These are phyloP conservation scores for Heterobasidion occidentale DNA, from an alignment of 1,284 basidiomycete species.

Conservation along the genomic window DNA sequence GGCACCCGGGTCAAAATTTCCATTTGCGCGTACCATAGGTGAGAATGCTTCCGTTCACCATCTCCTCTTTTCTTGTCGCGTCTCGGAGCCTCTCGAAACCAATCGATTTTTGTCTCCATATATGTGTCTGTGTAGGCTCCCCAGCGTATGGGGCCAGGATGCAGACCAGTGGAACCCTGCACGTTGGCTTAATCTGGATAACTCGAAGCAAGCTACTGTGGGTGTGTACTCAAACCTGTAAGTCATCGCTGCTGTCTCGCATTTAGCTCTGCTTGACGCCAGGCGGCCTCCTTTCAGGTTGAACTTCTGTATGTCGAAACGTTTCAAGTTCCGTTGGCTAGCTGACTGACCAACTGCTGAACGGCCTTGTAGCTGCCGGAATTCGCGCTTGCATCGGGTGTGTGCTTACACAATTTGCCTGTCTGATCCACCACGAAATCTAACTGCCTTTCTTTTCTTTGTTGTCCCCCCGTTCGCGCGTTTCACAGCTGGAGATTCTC, in stretches of 20 bases:
- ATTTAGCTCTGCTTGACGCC: not conserved
- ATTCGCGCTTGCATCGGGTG: slow-evolving; percentile 18
- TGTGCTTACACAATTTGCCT: not conserved
- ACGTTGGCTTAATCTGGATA: slow-evolving; percentile 33
- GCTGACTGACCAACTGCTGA: not conserved
- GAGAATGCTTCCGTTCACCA: not conserved
- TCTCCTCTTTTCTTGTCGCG: no score
- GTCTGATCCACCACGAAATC: not conserved
- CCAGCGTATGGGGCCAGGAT: slow-evolving; percentile 39
- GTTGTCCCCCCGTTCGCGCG: not conserved
- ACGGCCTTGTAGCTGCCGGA: slow-evolving; percentile 12
- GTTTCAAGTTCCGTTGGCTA: not conserved
- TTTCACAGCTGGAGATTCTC: slow-evolving; percentile 21
- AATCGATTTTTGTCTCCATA: not conserved
- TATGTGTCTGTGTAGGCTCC: slow-evolving; percentile 13
- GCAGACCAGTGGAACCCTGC: slow-evolving; percentile 43
- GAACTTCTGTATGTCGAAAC: slow-evolving; percentile 11
- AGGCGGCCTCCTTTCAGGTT: slow-evolving; percentile 9
- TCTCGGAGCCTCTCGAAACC: not conserved
- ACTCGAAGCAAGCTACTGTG: slow-evolving; percentile 27
- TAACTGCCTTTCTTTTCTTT: not conserved
- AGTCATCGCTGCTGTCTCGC: not conserved
- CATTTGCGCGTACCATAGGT: slow-evolving; percentile 25
- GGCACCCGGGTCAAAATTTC: slow-evolving; percentile 26
- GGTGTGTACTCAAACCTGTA: slow-evolving; percentile 50